Conservation (phyloP, 495 filamentous ascomycete genomes). For the Pyronema domesticum region DNA sequence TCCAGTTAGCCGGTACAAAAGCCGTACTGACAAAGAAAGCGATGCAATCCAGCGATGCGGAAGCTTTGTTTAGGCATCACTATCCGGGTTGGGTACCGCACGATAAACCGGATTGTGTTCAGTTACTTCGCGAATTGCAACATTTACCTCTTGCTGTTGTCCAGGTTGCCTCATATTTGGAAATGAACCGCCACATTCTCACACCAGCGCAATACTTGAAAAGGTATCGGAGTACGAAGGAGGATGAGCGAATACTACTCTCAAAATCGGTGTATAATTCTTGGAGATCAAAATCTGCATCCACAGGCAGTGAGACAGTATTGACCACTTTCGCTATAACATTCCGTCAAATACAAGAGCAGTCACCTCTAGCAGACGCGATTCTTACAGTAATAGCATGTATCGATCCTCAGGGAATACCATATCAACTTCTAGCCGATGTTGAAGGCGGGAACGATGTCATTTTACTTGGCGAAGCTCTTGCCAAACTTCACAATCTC, state of each 20-base stretch:
- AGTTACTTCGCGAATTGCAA: constrained; percentile 1
- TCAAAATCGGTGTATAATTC: constrained; percentile 7
- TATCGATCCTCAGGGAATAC: constrained; percentile 25
- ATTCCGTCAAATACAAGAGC: constrained; percentile 28
- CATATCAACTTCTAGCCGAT: constrained; percentile 8
- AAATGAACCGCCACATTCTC: background rate
- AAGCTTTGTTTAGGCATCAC: background rate
- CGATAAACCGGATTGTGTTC: constrained; percentile 6
- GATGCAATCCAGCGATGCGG: constrained; percentile 1
- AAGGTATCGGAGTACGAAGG: background rate
- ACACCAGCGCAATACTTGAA: constrained; percentile 1
- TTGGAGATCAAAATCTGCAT: too few species aligned
- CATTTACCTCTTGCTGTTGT: constrained; percentile 11
- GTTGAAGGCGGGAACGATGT: background rate
- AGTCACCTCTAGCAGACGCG: constrained; percentile 14
- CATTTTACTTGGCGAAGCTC: background rate
- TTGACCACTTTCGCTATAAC: constrained; percentile 32
- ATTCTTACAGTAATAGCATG: constrained; percentile 24
- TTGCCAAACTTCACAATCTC: background rate
- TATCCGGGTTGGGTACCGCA: background rate
- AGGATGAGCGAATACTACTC: constrained; percentile 4
- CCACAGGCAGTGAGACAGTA: constrained; percentile 24
- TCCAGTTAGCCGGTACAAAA: background rate
- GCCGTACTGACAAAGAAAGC: background rate
- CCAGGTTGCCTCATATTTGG: constrained; percentile 7